Percentiles rank a stretch among this genome's conserved stretches.
These are phyloP conservation scores for Trichosporon ovoides DNA, from an alignment of 1,284 basidiomycete genomes.

Conservation along the genomic window DNA sequence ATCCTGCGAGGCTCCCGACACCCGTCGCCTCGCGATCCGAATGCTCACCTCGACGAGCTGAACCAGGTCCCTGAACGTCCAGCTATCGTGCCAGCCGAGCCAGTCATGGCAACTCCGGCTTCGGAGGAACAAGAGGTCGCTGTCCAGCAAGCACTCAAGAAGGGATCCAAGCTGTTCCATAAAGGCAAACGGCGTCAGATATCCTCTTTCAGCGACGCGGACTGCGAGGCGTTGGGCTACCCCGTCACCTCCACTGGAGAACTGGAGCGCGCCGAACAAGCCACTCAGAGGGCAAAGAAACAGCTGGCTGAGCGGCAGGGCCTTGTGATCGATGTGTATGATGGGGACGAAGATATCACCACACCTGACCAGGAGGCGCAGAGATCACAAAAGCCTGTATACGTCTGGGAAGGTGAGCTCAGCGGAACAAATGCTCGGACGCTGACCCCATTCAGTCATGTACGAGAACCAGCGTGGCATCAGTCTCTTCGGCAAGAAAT, in stretches of 20 bases:
- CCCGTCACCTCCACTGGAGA: background rate
- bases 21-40: background rate
- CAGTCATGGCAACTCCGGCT: background rate
- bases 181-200: background rate
- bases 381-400: slow-evolving; percentile 32
- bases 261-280: background rate
- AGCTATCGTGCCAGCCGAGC: background rate
- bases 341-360: slow-evolving; percentile 4
- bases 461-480: slow-evolving; percentile 50
- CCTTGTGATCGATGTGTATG: slow-evolving; percentile 4
- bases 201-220: background rate
- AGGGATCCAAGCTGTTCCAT: background rate
- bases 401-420: slow-evolving; percentile 65
- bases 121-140: background rate
- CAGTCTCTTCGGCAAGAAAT: slow-evolving; percentile 40
- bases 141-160: background rate
- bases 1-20: background rate
- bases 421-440: background rate
- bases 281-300: background rate
- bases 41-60: background rate
- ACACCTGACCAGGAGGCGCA: slow-evolving; percentile 1
- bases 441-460: slow-evolving; percentile 30
- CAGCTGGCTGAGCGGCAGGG: background rate
- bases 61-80: background rate
- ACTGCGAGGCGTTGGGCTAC: background rate